Evolutionary conservation across 2,329 filamentous ascomycete species (phyloP).

Genomic region (Scorias spongiosa): DNA sequence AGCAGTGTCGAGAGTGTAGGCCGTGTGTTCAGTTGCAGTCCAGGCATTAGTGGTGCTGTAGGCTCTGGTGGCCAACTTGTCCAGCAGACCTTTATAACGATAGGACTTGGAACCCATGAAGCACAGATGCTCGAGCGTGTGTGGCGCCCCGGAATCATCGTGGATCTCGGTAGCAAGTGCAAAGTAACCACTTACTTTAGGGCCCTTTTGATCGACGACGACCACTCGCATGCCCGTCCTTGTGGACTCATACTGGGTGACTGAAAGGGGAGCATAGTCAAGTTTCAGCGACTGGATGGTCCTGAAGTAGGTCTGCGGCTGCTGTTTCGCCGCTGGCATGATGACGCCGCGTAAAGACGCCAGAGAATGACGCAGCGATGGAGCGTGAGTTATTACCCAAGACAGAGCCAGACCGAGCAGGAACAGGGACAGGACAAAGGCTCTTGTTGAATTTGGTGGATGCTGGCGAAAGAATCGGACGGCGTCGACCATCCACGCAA

Average conservation of each 20-base stretch:
- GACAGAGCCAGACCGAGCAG: neutral
- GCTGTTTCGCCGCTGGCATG: conserved; percentile 19
- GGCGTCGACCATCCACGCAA: no score
- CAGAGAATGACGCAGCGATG: no score
- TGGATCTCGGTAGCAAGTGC: conserved; percentile 92
- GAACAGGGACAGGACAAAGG: neutral
- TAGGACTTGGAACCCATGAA: conserved; percentile 75
- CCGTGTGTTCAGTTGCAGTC: conserved; percentile 92
- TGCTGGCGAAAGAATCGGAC: no score
- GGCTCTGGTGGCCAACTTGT: conserved; percentile 82
- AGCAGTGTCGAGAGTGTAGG: conserved; percentile 86
- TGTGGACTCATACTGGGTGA: conserved; percentile 92
- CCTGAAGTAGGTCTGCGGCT: conserved; percentile 46
- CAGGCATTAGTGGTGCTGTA: conserved; percentile 94
- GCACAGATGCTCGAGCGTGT: conserved; percentile 37
- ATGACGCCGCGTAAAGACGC: neutral
- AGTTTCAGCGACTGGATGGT: conserved; percentile 73
- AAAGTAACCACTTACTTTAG: conserved; percentile 93
- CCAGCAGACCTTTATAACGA: conserved; percentile 84
- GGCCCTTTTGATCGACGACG: conserved; percentile 79
- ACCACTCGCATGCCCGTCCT: conserved; percentile 89
- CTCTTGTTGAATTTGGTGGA: neutral
- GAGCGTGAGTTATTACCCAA: neutral
- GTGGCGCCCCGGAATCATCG: conserved; percentile 81
- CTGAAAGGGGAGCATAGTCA: conserved; percentile 74